A percentile compares a stretch with the other conserved stretches of the same genome.
phyloP scores from a whole-genome alignment of 1,284 basidiomycete species.

The Malassezia obtusa region DNA sequence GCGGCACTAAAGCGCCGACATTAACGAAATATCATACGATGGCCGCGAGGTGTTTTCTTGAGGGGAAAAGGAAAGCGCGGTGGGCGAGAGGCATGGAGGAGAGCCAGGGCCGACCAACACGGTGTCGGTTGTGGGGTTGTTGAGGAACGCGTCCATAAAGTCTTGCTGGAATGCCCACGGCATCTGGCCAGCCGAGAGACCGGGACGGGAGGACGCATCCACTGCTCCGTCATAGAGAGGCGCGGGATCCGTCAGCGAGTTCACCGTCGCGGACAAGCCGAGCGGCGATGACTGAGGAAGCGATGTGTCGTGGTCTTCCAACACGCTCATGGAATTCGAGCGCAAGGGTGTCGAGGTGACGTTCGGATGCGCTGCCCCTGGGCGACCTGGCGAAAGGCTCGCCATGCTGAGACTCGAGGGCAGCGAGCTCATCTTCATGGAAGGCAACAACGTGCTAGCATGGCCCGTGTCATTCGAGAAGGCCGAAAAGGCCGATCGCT shows the following conservation, averaged over 20 bases:
- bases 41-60: background rate
- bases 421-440: background rate
- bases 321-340: conserved; percentile 12
- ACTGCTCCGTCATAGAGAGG: background rate
- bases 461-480: background rate
- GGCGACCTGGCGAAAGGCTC: too few species aligned
- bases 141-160: conserved; percentile 15
- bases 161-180: conserved; percentile 7
- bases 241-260: conserved; percentile 6
- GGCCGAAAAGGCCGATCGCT: background rate
- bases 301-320: conserved; percentile 1
- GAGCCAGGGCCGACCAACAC: background rate
- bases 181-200: background rate
- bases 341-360: conserved; percentile 7
- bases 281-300: background rate
- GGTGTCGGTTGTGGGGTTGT: conserved; percentile 1
- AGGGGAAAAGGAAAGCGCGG: background rate
- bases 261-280: background rate
- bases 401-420: background rate
- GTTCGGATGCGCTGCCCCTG: too few species aligned
- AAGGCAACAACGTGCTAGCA: background rate
- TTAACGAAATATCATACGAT: background rate
- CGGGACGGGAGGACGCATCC: conserved; percentile 1
- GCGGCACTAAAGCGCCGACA: background rate
- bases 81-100: background rate